phyloP scores from a whole-genome alignment of 2,329 filamentous ascomycete species.

The Mollisiaceae sp. region DNA sequence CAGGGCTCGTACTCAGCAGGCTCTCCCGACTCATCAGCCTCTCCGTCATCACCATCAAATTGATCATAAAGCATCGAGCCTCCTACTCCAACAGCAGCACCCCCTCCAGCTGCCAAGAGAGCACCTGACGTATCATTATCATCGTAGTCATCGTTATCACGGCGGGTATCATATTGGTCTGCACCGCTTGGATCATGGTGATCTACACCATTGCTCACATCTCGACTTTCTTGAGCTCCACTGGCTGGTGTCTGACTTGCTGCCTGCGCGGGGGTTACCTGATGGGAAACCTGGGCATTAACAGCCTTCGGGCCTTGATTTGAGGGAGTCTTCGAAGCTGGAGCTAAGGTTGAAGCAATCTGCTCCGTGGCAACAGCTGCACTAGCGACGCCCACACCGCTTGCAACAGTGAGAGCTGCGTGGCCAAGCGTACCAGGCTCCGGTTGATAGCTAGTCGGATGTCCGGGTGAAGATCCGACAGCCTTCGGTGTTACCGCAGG shows the following conservation, averaged over 20 bases:
- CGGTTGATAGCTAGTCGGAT: neutral
- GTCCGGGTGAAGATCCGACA: too few relatives aligned
- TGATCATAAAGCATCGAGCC: neutral
- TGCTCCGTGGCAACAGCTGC: neutral
- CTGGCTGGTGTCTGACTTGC: too few relatives aligned
- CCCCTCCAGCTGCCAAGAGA: neutral
- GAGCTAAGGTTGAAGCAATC: neutral
- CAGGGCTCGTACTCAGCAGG: constrained; percentile 5
- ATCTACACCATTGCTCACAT: too few relatives aligned
- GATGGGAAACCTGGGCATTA: too few relatives aligned
- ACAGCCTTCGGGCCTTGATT: neutral
- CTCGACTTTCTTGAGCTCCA: too few relatives aligned
- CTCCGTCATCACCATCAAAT: neutral
- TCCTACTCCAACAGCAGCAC: neutral
- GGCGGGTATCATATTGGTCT: too few relatives aligned
- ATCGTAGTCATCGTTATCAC: too few relatives aligned
- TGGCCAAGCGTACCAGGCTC: neutral
- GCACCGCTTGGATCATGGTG: too few relatives aligned
- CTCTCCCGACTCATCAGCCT: neutral
- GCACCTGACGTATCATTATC: neutral
- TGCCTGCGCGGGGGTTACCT: too few relatives aligned
- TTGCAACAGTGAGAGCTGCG: neutral
- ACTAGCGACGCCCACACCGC: neutral
- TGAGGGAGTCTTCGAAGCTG: neutral
- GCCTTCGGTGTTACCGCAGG: neutral